Conservation (phyloP, 2,329 filamentous ascomycete genomes). For the Talaromyces sp. region DNA sequence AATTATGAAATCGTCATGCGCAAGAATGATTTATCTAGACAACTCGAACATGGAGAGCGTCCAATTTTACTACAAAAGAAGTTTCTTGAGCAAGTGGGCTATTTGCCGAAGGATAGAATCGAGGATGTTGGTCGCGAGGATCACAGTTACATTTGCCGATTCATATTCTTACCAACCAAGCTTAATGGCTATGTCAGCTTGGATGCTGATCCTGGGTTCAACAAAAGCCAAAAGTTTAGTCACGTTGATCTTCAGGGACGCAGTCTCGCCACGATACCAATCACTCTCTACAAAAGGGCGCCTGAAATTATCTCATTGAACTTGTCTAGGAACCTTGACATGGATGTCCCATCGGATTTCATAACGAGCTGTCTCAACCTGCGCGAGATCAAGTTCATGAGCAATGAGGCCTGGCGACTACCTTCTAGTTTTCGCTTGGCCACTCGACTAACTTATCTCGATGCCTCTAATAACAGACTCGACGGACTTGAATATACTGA, state of each 20-base stretch:
- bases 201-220: conserved; percentile 73
- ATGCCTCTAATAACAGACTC: conserved; percentile 90
- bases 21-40: conserved; percentile 83
- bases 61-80: conserved; percentile 89
- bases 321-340: conserved; percentile 82
- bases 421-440: conserved; percentile 82
- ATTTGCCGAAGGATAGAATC: conserved; percentile 78
- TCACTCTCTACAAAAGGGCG: conserved; percentile 86
- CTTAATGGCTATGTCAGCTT: conserved; percentile 73
- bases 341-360: conserved; percentile 93
- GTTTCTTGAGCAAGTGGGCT: conserved; percentile 86
- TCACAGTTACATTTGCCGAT: conserved; percentile 93
- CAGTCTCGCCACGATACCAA: conserved; percentile 91
- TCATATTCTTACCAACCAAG: conserved; percentile 87
- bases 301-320: conserved; percentile 93
- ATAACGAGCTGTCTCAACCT: conserved; percentile 89
- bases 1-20: conserved; percentile 96
- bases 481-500: conserved; percentile 84
- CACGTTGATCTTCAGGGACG: conserved; percentile 88
- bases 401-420: conserved; percentile 84
- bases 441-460: conserved; percentile 76
- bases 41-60: conserved; percentile 73
- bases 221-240: conserved; percentile 83
- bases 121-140: conserved; percentile 95
- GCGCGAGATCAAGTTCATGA: conserved; percentile 91